Percentiles rank a stretch among this genome's conserved stretches.
Evolutionary conservation across 768 basidiomycete genomes (phyloP).

Genomic region (Rhodotorula babjevae): DNA sequence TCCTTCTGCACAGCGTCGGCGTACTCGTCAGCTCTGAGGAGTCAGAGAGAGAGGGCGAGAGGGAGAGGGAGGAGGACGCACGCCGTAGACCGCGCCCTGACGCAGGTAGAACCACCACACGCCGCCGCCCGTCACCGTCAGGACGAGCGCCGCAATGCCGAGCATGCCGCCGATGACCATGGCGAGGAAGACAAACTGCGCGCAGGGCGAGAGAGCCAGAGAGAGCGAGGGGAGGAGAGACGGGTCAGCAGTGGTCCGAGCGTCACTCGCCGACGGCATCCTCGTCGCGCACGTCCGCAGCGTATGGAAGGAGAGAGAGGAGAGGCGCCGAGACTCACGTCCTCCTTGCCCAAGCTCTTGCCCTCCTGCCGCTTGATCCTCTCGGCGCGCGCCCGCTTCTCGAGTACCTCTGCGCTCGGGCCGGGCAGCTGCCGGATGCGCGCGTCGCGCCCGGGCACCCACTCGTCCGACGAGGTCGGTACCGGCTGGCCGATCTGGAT

Average conservation of each 20-base stretch:
- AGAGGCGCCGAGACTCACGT: constrained; percentile 8
- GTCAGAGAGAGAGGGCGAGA: no score
- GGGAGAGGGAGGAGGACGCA: background rate
- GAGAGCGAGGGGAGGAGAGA: background rate
- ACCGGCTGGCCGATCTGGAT: constrained; percentile 48
- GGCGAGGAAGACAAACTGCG: constrained; percentile 33
- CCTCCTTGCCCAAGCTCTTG: constrained; percentile 19
- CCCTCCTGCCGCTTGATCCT: background rate
- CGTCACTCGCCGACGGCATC: background rate
- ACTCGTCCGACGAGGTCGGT: constrained; percentile 21
- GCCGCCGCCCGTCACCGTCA: background rate
- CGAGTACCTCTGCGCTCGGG: constrained; percentile 20
- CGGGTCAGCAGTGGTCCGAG: no score
- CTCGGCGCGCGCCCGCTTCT: background rate
- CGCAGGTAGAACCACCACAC: constrained; percentile 26
- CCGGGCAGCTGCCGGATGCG: constrained; percentile 36
- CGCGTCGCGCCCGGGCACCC: constrained; percentile 30
- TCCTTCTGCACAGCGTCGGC: background rate
- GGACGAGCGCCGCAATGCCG: constrained; percentile 4
- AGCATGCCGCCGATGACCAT: constrained; percentile 18
- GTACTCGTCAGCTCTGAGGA: background rate
- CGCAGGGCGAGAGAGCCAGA: no score
- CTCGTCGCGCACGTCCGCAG: background rate
- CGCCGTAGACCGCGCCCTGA: constrained; percentile 17
- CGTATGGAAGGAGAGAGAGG: background rate